These are phyloP conservation scores for Diaporthe sp. DNA, from an alignment of 2,329 filamentous ascomycete genomes.

Conservation along the genomic window DNA sequence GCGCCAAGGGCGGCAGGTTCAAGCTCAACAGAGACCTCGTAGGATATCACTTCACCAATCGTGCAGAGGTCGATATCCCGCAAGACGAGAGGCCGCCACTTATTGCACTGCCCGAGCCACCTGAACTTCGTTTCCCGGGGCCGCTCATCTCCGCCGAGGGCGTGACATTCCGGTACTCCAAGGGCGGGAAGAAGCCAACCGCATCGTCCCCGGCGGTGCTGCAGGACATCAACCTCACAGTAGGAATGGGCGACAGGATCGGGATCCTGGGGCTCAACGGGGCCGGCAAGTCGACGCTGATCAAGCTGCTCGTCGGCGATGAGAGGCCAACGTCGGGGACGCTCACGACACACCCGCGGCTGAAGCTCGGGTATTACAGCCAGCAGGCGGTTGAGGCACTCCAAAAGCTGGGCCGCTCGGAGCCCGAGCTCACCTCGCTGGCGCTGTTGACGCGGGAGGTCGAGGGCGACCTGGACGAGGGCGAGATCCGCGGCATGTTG, in stretches of 20 bases:
- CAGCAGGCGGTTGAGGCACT: constrained; percentile 82
- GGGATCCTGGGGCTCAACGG: constrained; percentile 85
- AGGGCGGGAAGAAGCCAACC: constrained; percentile 40
- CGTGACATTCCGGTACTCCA: constrained; percentile 71
- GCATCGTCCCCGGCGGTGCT: constrained; percentile 57
- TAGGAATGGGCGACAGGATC: constrained; percentile 79
- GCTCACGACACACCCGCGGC: constrained; percentile 73
- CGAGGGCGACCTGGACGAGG: constrained; percentile 67
- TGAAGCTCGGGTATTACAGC: constrained; percentile 80
- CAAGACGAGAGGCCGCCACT: constrained; percentile 68
- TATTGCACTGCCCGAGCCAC: constrained; percentile 69
- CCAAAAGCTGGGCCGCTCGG: constrained; percentile 60
- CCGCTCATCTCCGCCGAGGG: constrained; percentile 78
- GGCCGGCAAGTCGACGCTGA: constrained; percentile 82
- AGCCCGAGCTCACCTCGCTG: constrained; percentile 71
- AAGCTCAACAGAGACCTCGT: constrained; percentile 80
- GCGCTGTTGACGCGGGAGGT: constrained; percentile 68
- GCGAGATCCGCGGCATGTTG: constrained; percentile 73
- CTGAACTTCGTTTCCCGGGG: constrained; percentile 79
- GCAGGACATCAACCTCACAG: constrained; percentile 72
- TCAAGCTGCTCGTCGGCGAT: constrained; percentile 75
- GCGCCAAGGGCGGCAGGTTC: constrained; percentile 77
- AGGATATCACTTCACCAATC: constrained; percentile 68
- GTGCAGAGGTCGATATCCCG: constrained; percentile 79
- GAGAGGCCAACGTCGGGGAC: constrained; percentile 69